phyloP scores from a whole-genome alignment of 106 monocot species.

The Apostasia ramifera region DNA sequence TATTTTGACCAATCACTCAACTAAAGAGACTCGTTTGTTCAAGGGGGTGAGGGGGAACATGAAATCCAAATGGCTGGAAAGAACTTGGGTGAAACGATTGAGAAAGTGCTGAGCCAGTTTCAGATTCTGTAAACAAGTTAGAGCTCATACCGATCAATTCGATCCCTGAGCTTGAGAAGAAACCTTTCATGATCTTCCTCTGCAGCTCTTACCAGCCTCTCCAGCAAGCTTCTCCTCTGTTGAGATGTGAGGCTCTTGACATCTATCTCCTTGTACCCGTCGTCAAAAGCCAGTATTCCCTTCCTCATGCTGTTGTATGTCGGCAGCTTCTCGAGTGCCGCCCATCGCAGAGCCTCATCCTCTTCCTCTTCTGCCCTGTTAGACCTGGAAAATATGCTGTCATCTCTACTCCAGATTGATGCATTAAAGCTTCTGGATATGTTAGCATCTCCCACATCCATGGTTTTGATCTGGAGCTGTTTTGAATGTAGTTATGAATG shows the following conservation, averaged over 20 bases:
- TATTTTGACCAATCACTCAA: too few relatives aligned
- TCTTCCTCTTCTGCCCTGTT: slow-evolving; percentile 9
- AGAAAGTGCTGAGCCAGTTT: too few relatives aligned
- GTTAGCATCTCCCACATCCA: too few relatives aligned
- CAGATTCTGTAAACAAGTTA: too few relatives aligned
- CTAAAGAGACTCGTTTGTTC: too few relatives aligned
- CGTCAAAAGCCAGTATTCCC: background rate
- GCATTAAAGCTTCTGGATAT: too few relatives aligned
- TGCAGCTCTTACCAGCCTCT: slow-evolving; percentile 19
- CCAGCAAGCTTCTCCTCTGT: slow-evolving; percentile 24
- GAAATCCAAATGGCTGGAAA: too few relatives aligned
- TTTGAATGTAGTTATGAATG: too few relatives aligned
- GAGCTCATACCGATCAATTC: slow-evolving; percentile 15
- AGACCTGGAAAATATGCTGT: slow-evolving; percentile 8
- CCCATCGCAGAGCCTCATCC: slow-evolving; percentile 23
- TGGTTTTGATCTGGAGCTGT: too few relatives aligned
- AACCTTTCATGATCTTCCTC: slow-evolving; percentile 32
- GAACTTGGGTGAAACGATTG: too few relatives aligned
- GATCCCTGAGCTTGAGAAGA: slow-evolving; percentile 25
- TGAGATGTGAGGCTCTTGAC: slow-evolving; percentile 13
- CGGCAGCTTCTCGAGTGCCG: slow-evolving; percentile 17
- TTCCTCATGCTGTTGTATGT: slow-evolving; percentile 4
- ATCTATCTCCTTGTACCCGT: slow-evolving; percentile 8
- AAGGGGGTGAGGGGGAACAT: too few relatives aligned
- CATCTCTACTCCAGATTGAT: background rate